A percentile compares a stretch with the other conserved stretches of the same genome.
These are phyloP conservation scores for Asterochloris erici DNA, from an alignment of 139 green algal genomes.

Conservation along the genomic window DNA sequence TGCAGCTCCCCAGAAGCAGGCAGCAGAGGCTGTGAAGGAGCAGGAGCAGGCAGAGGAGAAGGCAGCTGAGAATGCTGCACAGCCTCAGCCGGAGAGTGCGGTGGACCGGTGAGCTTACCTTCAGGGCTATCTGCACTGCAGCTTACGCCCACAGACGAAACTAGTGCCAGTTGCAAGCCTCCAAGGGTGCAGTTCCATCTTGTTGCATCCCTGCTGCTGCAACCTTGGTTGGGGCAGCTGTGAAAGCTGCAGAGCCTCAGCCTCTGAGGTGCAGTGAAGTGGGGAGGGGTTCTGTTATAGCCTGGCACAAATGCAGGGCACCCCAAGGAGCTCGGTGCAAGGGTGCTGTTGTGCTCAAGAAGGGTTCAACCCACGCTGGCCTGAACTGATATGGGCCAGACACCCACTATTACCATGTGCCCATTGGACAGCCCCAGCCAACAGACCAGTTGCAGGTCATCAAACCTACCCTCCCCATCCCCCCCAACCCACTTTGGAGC, in stretches of 20 bases:
- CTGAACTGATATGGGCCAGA: no score
- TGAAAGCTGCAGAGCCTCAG: conserved; percentile 2
- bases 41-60: conserved; percentile 11
- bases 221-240: background rate
- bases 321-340: no score
- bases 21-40: conserved; percentile 9
- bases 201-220: background rate
- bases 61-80: conserved; percentile 11
- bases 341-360: no score
- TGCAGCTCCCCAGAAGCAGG: background rate
- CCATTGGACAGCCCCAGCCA: no score
- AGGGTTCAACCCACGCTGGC: no score
- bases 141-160: background rate
- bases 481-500: no score
- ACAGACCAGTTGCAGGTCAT: no score
- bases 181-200: background rate
- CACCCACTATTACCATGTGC: no score
- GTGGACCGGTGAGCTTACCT: background rate
- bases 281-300: no score
- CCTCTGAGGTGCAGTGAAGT: background rate
- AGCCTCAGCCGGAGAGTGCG: conserved; percentile 4
- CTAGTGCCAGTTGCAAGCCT: background rate
- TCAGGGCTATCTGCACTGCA: background rate
- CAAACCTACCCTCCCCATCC: no score
- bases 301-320: no score